These are phyloP conservation scores for maize (Zea mays) DNA, from an alignment of 176 grass and related monocot species.

Conservation along the genomic window DNA sequence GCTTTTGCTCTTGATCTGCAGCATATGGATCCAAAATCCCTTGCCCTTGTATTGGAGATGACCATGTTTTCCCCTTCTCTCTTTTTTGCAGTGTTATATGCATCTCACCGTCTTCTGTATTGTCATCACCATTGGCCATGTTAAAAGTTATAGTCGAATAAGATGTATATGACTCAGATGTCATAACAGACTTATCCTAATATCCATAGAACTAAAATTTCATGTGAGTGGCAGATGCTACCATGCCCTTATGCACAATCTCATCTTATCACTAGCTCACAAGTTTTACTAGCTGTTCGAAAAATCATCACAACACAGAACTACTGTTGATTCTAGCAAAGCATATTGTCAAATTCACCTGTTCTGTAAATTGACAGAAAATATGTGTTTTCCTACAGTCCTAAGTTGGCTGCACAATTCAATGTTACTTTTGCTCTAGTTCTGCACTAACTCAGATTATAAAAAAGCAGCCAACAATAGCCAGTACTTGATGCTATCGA, in stretches of 20 bases:
- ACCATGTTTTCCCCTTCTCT: constrained; percentile 85
- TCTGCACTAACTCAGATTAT: constrained; percentile 5
- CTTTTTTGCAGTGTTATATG: constrained; percentile 97
- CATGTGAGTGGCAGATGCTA: not conserved
- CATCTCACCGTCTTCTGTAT: constrained; percentile 82
- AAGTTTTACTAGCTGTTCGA: not conserved
- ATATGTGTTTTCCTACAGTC: not conserved
- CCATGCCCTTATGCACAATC: not conserved
- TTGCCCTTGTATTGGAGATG: constrained; percentile 92
- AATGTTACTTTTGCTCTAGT: not conserved
- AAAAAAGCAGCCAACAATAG: not conserved
- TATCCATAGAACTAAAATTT: not conserved
- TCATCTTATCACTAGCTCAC: not conserved
- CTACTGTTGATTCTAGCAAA: not conserved
- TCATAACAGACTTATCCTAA: not conserved
- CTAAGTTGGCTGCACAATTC: not conserved
- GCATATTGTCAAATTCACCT: not conserved
- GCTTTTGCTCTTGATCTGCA: constrained; percentile 88
- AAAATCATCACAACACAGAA: not conserved
- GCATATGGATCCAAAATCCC: constrained; percentile 74
- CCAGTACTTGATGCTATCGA: not conserved
- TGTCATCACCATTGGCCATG: constrained; percentile 6
- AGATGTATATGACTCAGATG: not conserved
- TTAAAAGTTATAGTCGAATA: not conserved
- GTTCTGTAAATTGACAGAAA: not conserved